phyloP scores from a whole-genome alignment of 2,329 filamentous ascomycete species.

The Hypoxylon sp. region DNA sequence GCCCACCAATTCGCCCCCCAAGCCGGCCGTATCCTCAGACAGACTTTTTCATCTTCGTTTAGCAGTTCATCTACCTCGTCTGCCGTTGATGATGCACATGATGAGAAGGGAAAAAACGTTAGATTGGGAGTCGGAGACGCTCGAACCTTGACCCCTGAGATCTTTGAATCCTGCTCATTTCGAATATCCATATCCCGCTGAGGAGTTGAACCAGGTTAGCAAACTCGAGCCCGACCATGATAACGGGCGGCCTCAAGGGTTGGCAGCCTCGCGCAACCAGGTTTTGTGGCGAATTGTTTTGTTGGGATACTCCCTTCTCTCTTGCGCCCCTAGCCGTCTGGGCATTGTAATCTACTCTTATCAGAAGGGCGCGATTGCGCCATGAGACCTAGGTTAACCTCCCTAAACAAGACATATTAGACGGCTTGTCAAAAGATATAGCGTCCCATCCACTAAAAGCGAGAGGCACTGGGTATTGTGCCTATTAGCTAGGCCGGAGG shows the following conservation, averaged over 20 bases:
- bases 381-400: too few species aligned
- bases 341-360: neutral
- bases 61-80: neutral
- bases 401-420: neutral
- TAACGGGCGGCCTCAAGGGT: slow-evolving; percentile 4
- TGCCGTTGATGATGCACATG: neutral
- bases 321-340: neutral
- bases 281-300: neutral
- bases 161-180: slow-evolving; percentile 7
- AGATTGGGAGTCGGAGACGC: neutral
- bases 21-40: neutral
- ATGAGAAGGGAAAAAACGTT: neutral
- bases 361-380: neutral
- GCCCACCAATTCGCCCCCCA: neutral
- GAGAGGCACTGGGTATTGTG: neutral
- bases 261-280: neutral
- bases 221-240: slow-evolving; percentile 1
- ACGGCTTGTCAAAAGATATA: neutral
- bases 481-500: slow-evolving; percentile 17
- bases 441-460: neutral
- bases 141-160: slow-evolving; percentile 19
- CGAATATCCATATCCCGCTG: neutral
- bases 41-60: neutral
- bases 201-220: neutral
- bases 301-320: neutral